Base-by-base conservation (phyloP, 2,329 filamentous ascomycete species). In the Diaporthe helianthi region DNA sequence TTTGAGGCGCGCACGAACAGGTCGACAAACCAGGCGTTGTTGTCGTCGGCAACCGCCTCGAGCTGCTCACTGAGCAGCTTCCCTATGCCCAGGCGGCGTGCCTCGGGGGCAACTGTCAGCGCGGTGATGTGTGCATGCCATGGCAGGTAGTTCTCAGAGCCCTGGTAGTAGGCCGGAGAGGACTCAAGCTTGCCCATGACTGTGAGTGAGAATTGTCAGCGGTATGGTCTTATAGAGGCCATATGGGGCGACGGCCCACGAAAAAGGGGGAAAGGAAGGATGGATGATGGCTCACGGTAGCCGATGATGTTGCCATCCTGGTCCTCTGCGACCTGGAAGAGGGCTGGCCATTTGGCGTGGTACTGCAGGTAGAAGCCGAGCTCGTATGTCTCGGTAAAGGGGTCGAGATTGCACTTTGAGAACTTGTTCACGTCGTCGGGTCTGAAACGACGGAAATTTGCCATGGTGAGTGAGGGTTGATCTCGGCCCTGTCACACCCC, bases 111-210 rank as follows among this genome's bases (percentile, higher is more conserved):
- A 24, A 99, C 93, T 0, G 96, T 98, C 64, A 99, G 85, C 44
- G 95, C 96, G 5, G 96, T 99, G 78, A 99, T 97, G 81, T 99
- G 96, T 24, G 94, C 95, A 82, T 99, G 96, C 93, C 94, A 98
- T n/a, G 95, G 95, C n/a, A 97, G 91, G 82, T 97, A 97, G 82
- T 98, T 94, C 76, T 91, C 86, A 61, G 93, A 96, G 76, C 89
- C 89, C 70, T 89, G 86, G 78, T 92, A 88, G 65, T 90, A 89
- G 53, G 92, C 85, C 19, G 92, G 91, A 67, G 93, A 97, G 73
- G 93, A 90, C 83, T 98, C 95, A 71, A 97, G 88, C 83, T 99
- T 99, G 78, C 95, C 96, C 88, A 99, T 97, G 78, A 99, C 94
- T 97, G 24, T 73, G 65, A 71, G 24, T 73, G 65, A 71, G 53